Conservation (phyloP, 352 stramenopile species). For the Phytophthora agathidicida region DNA sequence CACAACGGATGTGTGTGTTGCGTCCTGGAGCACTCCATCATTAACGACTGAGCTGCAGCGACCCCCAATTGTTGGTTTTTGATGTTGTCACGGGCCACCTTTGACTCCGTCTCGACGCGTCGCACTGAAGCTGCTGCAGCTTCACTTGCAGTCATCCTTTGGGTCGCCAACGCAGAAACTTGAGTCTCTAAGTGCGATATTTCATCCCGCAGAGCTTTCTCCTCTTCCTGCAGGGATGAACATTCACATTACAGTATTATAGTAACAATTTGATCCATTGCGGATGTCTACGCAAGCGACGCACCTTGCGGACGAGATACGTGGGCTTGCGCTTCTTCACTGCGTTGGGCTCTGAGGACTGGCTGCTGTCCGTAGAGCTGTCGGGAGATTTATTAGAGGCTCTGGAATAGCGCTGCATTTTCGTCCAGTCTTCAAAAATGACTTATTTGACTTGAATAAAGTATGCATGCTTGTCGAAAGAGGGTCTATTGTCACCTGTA, state of each 20-base stretch:
- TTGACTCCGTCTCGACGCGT: not conserved
- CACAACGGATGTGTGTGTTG: slow-evolving; percentile 31
- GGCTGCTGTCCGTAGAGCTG: not conserved
- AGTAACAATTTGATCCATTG: too few species aligned
- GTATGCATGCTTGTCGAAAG: not conserved
- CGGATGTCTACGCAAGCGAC: too few species aligned
- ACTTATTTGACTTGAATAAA: slow-evolving; percentile 3
- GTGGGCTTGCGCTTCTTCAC: slow-evolving; percentile 32
- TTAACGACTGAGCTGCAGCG: slow-evolving; percentile 29
- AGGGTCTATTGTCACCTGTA: slow-evolving; percentile 8
- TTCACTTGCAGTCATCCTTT: not conserved
- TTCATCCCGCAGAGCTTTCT: slow-evolving; percentile 8
- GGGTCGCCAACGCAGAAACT: slow-evolving; percentile 7
- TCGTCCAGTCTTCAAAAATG: not conserved
- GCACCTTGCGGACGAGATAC: slow-evolving; percentile 30
- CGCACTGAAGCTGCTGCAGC: not conserved
- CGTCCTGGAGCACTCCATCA: slow-evolving; percentile 23
- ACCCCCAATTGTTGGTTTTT: slow-evolving; percentile 26
- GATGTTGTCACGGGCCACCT: not conserved
- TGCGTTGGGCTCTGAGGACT: not conserved
- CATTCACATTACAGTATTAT: not conserved
- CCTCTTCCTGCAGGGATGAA: slow-evolving; percentile 10
- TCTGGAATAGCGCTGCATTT: not conserved
- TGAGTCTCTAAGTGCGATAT: slow-evolving; percentile 9
- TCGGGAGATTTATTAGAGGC: not conserved